phyloP scores from a whole-genome alignment of 1,139 yeast genomes.

The Blastobotrys aristatus region DNA sequence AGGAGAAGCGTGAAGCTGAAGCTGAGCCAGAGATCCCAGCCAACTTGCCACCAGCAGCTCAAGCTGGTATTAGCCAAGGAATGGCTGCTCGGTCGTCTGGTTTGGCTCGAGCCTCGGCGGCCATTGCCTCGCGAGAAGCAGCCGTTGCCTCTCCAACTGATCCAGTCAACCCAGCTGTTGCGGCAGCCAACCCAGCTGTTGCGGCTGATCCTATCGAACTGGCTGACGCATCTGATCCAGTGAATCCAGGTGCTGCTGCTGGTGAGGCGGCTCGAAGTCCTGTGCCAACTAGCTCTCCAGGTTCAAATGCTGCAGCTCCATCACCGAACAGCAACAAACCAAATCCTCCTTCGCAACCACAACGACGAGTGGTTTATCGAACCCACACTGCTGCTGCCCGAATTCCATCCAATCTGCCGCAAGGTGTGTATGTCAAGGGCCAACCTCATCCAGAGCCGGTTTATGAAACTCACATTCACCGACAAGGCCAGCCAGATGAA shows the following conservation, averaged over 20 bases:
- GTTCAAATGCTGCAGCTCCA: too few relatives aligned
- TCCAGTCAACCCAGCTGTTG: background rate
- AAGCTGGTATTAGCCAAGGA: background rate
- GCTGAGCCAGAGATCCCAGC: too few relatives aligned
- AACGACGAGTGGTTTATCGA: too few relatives aligned
- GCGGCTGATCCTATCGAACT: background rate
- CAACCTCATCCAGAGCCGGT: conserved; percentile 1
- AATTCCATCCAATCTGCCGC: conserved; percentile 8
- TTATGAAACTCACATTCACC: background rate
- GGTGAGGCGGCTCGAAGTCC: background rate
- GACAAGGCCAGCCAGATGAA: background rate
- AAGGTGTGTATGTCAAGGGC: conserved; percentile 4
- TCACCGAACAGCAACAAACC: too few relatives aligned
- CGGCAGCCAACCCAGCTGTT: background rate
- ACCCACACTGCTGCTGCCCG: background rate
- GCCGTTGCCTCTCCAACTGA: background rate
- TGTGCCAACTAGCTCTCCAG: too few relatives aligned
- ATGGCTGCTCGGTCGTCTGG: too few relatives aligned
- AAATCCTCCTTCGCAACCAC: too few relatives aligned
- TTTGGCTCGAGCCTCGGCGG: background rate
- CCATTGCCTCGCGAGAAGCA: background rate
- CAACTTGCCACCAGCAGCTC: background rate
- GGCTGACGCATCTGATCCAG: background rate
- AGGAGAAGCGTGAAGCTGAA: too few relatives aligned
- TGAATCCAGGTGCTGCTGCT: background rate